Conservation (phyloP, 2,329 filamentous ascomycete genomes). For the Akanthomyces lecanii region DNA sequence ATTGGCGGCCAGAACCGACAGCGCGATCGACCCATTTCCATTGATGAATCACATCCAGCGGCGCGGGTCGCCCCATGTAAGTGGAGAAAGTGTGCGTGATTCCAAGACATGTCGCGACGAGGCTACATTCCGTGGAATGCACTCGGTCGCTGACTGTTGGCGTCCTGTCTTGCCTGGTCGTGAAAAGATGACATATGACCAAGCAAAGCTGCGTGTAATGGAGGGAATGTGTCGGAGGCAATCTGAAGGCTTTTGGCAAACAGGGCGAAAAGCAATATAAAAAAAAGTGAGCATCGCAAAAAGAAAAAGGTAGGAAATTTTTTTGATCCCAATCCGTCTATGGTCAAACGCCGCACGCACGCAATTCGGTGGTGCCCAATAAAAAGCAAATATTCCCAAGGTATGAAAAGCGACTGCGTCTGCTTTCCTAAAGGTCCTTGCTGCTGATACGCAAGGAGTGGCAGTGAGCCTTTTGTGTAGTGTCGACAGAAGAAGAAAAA, state of each 20-base stretch:
- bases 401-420: slow-evolving; percentile 2
- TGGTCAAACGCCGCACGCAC: slow-evolving; percentile 17
- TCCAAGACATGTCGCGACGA: slow-evolving; percentile 31
- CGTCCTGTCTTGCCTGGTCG: slow-evolving; percentile 12
- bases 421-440: slow-evolving; percentile 21
- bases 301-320: slow-evolving; percentile 14
- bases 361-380: slow-evolving; percentile 15
- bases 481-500: slow-evolving; percentile 27
- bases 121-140: slow-evolving; percentile 27
- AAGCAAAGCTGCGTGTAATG: slow-evolving; percentile 16
- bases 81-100: slow-evolving; percentile 5
- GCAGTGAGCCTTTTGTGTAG: slow-evolving; percentile 35
- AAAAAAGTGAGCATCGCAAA: slow-evolving; percentile 13
- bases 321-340: slow-evolving; percentile 14
- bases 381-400: slow-evolving; percentile 15
- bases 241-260: neutral
- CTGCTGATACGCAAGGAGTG: slow-evolving; percentile 37
- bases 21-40: neutral
- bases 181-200: slow-evolving; percentile 19
- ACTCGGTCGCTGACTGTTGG: slow-evolving; percentile 23
- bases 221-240: slow-evolving; percentile 6
- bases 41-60: neutral
- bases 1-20: neutral
- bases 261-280: neutral
- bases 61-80: neutral